Evolutionary conservation across 305 asterid genomes (phyloP), one percentile per base, ranked within the genome.

Genomic region (Fraxinus paxiana): DNA sequence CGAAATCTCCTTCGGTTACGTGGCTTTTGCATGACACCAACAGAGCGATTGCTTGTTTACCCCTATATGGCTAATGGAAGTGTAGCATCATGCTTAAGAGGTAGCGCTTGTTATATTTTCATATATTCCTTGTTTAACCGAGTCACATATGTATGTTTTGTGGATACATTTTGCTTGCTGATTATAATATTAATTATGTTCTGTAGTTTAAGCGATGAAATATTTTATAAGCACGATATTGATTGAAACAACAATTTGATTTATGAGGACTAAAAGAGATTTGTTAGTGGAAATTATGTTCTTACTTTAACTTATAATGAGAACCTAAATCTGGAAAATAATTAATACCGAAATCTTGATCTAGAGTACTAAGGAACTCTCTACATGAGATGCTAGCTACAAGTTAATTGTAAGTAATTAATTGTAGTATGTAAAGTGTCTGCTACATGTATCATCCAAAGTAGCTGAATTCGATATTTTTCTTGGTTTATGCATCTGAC

Each of bases 21-120:
- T 69, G 94, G 94, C 75, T 91, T 91, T 81, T 91, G 94, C 80
- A 91, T 89, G 94, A 89, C 94, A 0, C 94, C 93, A 72, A 91
- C 92, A 18, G 94, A 91, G 82, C 85, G 92, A 76, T 80, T 91
- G 82, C 94, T 90, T 26, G 93, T 88, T 85, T 90, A 91, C 88
- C 94, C 94, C 51, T 91, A 84, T 69, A 91, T 91, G 94, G 94
- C 86, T 82, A 89, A 91, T 82, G 94, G 94, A 84, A 91, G 94
- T 84, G 94, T 89, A 35, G 93, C 93, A 18, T 91, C 94, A 6
- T 87, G 94, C 90, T 85, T 91, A 82, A 89, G 93, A 89, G 67
- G 67, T 56, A 17, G 28, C 2, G 28, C 28, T 56, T 56, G 28
- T 6, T 56, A 56, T 56, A 56, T 56, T 56, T 54, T 56, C 28